Evolutionary conservation across 495 filamentous ascomycete genomes (phyloP), one percentile per base, ranked within the genome.

Genomic region (Xylaria curta): DNA sequence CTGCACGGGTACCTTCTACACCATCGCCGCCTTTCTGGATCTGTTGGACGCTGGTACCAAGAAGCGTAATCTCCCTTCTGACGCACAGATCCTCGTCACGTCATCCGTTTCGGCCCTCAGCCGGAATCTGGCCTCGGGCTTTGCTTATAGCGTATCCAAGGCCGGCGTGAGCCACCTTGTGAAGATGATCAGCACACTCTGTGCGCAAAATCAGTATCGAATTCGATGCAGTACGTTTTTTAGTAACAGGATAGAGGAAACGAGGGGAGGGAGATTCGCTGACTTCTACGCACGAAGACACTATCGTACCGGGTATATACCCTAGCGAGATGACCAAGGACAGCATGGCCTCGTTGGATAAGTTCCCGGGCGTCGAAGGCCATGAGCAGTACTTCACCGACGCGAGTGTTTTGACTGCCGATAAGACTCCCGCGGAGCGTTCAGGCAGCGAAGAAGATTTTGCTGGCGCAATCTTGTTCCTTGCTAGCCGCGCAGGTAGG

Each of bases 31-130:
- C 19, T 49, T 49, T 9, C 47, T 49, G 8, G 47, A 49, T 49
- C 47, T 49, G 19, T 49, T 49, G 47, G 47, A 49, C n/a, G 47
- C 47, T 13, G 47, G 47, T 19, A 49, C 47, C 19, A 49, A 49
- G 47, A 49, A 21, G 47, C 47, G 47, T 19, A 49, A 49, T 8
- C 9, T 49, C n/a, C 47, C 47, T 21, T 49, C 47, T 8, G 47
- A 49, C n/a, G 47, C 47, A 49, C 47, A 49, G 47, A 49, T 49
- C 47, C 47, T 49, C 47, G 47, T 49, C 47, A 49, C 47, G 8
- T 49, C 47, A 21, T 49, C 47, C 47, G 19, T 49, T 19, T 19
- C 47, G 47, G 47, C 19, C 47, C 19, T 49, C 19, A 49, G 47
- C 19, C 47, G 47, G 7, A 7, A 49, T 49, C 5, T 49, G 47